Evolutionary conservation across 176 grass and related monocot genomes (phyloP), one percentile per base, ranked within the genome.

Genomic region (Juncus inflexus): DNA sequence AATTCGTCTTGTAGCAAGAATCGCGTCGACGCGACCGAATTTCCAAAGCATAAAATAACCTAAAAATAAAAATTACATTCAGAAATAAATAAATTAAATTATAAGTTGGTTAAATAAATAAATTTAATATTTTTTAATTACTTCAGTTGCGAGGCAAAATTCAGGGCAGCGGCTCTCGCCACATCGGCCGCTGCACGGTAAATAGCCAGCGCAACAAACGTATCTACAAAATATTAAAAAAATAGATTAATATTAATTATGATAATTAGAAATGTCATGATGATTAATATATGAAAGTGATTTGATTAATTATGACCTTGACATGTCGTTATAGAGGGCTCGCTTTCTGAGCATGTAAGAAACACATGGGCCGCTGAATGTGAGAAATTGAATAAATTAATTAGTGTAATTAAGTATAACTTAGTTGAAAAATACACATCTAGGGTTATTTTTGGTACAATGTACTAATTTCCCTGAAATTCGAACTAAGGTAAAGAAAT

Each of bases 1-100:
- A 99, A 99, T 79, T 92, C 88, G 73, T 99, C 94, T 91, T 99
- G 94, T 41, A 99, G 83, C 78, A 99, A 79, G 83, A 90, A 99
- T 73, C 94, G 88, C 15, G 94, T 99, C 39, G 94, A 92, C 36
- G 85, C 88, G 80, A 96, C 94, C 54, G 94, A 99, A 80, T 89
- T 91, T 12, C 88, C 94, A 75, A 99, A 99, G 77, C 94, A 99
- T 35, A 80, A 81, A 35, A 84, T 75, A 63, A 90, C 94, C 94
- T 99, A 78, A 79, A 62, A 76, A 3, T 80, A 52, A 15, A 64
- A n/a, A n/a, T n/a, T n/a, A n/a, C n/a, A n/a, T n/a, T n/a, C n/a
- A n/a, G n/a, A n/a, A n/a, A n/a, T n/a, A n/a, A 3, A 45, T 53
- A 38, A 15, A 52, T 65, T 58, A 11, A 12, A 35, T 37, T 6